A percentile compares a stretch with the other conserved stretches of the same genome.
phyloP scores from a whole-genome alignment of 176 grass and related monocot species.

The Ampelocalamus luodianensis region DNA sequence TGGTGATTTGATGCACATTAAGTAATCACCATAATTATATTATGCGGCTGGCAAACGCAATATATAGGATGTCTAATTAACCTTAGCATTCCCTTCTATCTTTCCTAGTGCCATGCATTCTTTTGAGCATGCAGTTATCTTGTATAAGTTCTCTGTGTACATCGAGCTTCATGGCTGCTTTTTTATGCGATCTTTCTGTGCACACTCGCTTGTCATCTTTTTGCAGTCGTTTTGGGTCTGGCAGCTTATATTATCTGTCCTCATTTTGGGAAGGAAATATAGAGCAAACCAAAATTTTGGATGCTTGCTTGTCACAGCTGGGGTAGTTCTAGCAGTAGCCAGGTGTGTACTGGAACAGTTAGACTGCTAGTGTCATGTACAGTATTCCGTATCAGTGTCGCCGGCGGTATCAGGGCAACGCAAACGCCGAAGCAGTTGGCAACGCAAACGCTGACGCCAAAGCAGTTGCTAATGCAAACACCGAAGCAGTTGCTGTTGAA shows the following conservation, averaged over 20 bases:
- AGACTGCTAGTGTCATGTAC: background rate
- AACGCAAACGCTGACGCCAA: too few relatives aligned
- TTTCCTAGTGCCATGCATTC: background rate
- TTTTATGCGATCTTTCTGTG: background rate
- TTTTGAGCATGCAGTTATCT: background rate
- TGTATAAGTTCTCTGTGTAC: background rate
- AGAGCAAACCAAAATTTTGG: conserved; percentile 77
- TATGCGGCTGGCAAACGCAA: too few relatives aligned
- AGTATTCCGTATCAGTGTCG: too few relatives aligned
- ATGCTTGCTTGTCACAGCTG: conserved; percentile 78
- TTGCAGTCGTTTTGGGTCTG: conserved; percentile 94
- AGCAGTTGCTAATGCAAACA: too few relatives aligned
- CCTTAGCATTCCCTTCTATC: background rate
- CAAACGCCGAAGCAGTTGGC: too few relatives aligned
- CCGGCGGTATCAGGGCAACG: too few relatives aligned
- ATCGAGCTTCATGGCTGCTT: conserved; percentile 6
- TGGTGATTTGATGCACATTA: background rate
- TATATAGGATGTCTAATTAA: background rate
- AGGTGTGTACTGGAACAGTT: conserved; percentile 56
- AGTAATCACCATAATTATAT: too few relatives aligned
- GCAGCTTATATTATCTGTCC: conserved; percentile 82
- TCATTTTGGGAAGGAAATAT: conserved; percentile 87
- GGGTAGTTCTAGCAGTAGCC: conserved; percentile 77
- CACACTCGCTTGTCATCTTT: conserved; percentile 28
- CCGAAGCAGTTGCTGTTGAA: too few relatives aligned